Percentiles rank a stretch among this genome's conserved stretches.
These are phyloP conservation scores for Zanthoxylum bungeanum DNA, from an alignment of 345 rosid genomes.

Conservation along the genomic window DNA sequence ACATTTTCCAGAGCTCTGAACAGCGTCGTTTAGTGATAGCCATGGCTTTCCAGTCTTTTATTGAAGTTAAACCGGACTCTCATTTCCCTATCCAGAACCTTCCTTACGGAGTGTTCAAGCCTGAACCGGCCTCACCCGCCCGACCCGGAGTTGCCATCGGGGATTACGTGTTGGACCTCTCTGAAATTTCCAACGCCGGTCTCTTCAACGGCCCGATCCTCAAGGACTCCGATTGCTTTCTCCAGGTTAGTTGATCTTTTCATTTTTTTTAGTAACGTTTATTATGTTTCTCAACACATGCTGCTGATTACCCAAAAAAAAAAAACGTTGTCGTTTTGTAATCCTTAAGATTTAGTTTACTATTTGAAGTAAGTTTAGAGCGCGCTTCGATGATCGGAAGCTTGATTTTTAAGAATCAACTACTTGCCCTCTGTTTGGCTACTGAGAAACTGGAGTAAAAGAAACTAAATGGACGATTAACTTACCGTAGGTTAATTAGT, in stretches of 20 bases:
- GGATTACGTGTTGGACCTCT: conserved; percentile 73
- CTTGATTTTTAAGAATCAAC: background rate
- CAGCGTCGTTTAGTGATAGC: conserved; percentile 2
- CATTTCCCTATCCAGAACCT: conserved; percentile 98
- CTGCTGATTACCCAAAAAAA: background rate
- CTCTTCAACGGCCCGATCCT: conserved; percentile 72
- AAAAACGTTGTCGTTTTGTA: background rate
- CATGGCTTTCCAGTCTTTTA: conserved; percentile 74
- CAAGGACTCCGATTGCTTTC: conserved; percentile 69
- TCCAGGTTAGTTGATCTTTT: conserved; percentile 45
- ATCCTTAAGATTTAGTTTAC: background rate
- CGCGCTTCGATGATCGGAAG: background rate
- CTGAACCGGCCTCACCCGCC: conserved; percentile 38
- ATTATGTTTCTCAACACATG: background rate
- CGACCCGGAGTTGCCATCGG: conserved; percentile 89
- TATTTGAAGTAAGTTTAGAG: background rate
- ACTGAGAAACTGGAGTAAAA: background rate
- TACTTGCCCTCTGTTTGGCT: background rate
- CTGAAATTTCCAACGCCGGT: conserved; percentile 67
- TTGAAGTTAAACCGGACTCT: conserved; percentile 55
- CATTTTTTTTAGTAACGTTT: background rate
- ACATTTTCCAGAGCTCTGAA: background rate
- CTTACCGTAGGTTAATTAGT: background rate
- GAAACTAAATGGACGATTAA: background rate
- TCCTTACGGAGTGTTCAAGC: conserved; percentile 85